phyloP scores from a whole-genome alignment of 768 basidiomycete species.

The Cubamyces lactineus region DNA sequence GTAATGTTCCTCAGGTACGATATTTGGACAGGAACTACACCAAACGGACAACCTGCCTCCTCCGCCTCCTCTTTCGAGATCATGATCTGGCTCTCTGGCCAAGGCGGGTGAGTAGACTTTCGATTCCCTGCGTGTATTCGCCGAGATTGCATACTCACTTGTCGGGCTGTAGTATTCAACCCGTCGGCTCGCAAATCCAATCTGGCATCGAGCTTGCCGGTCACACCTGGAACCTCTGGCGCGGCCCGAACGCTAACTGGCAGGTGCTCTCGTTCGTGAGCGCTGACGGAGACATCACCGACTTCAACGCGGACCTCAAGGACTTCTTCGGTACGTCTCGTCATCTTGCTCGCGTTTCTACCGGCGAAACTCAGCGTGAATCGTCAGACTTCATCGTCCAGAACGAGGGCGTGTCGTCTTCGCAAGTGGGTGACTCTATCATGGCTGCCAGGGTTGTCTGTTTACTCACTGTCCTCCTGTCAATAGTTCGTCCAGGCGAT shows the following conservation, averaged over 20 bases:
- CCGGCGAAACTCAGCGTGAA: not conserved
- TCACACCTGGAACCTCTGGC: slow-evolving; percentile 60
- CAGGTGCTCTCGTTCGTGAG: slow-evolving; percentile 60
- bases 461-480: not conserved
- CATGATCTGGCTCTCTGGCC: slow-evolving; percentile 65
- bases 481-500: slow-evolving; percentile 54
- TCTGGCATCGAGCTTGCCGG: slow-evolving; percentile 48
- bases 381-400: slow-evolving; percentile 47
- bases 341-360: not conserved
- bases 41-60: slow-evolving; percentile 49
- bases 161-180: slow-evolving; percentile 48
- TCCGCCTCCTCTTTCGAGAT: slow-evolving; percentile 55
- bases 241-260: slow-evolving; percentile 57
- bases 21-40: slow-evolving; percentile 51
- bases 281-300: slow-evolving; percentile 47
- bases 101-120: slow-evolving; percentile 46
- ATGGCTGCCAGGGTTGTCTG: not conserved
- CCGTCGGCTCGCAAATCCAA: slow-evolving; percentile 52
- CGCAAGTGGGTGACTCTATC: slow-evolving; percentile 42
- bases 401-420: slow-evolving; percentile 50
- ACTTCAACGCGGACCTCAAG: slow-evolving; percentile 56
- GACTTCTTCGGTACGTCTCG: slow-evolving; percentile 53
- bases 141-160: not conserved
- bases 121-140: not conserved
- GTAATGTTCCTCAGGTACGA: not conserved